Base-by-base conservation (phyloP, 345 rosid species). In the Eucalyptus decipiens region DNA sequence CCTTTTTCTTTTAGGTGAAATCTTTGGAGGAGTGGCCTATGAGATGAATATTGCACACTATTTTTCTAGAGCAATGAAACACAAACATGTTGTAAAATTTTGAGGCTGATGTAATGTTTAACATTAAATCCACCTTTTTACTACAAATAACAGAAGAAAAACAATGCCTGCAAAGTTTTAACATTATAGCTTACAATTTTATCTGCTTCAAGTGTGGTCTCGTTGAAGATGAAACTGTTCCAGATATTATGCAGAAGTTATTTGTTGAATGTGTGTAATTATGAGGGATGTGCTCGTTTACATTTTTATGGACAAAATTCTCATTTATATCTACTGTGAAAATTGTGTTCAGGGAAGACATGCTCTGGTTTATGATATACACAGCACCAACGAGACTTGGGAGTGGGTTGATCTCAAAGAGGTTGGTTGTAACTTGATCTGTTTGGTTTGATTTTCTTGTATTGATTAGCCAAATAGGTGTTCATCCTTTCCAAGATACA, bases 401-500 rank as follows among this genome's bases (percentile, higher is more conserved):
- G 99, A 98, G 90, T 97, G 99, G 99, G 99, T 97, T 88, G 94
- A 98, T 91, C 96, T 98, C 54, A 96, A 96, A 91, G 99, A 96
- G 94, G 99, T 85, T 14, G 40, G 32, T 76, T n/a, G n/a, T 80
- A 30, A 24, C 87, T 85, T 58, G 49, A n/a, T 85, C 62, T 19
- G 23, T 47, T 24, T 51, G 37, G 37, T 52, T 24, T 80, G 7
- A 81, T 60, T 60, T 54, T n/a, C 34, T 87, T n/a, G 48, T 17
- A 43, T 42, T 40, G 47, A 76, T 58, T 28, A 50, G 56, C 51
- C 87, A 28, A 26, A 47, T 32, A 52, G 47, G 83, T 40, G 28
- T 76, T 76, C 47, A 23, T 76, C 47, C 83, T 40, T 76, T 76
- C 83, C 45, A 76, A 76, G 83, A 37, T 40, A 40, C 83, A 40